These are phyloP conservation scores for Heritiera littoralis DNA, from an alignment of 345 rosid genomes.

Conservation along the genomic window DNA sequence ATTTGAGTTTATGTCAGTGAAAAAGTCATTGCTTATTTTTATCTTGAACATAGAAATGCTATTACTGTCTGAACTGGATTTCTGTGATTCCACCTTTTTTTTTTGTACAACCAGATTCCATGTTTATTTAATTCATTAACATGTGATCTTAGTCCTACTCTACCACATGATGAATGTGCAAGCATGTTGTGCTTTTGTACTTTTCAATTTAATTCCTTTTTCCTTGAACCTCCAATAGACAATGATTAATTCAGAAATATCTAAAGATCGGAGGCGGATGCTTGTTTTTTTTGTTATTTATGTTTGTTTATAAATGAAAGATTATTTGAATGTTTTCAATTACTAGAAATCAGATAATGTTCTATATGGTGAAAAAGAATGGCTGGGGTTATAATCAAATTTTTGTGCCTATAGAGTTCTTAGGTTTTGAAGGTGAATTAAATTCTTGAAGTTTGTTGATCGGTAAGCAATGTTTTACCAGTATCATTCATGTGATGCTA, in stretches of 20 bases:
- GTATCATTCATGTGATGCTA: not conserved
- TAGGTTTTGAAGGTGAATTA: not conserved
- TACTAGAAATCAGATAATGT: not conserved
- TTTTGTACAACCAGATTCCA: not conserved
- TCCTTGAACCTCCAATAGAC: not conserved
- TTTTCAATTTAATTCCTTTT: not conserved
- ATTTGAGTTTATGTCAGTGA: not conserved
- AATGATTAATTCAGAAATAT: not conserved
- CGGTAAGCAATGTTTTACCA: not conserved
- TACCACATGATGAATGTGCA: not conserved
- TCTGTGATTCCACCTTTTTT: not conserved
- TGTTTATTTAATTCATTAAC: not conserved
- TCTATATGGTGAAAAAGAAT: not conserved
- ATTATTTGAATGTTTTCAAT: not conserved
- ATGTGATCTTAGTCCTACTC: not conserved
- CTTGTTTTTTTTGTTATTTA: not conserved
- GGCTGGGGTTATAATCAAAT: not conserved
- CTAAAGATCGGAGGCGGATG: not conserved
- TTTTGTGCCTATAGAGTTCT: not conserved
- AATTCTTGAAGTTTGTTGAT: not conserved
- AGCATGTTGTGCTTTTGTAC: not conserved
- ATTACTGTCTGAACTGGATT: not conserved
- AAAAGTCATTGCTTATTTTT: not conserved
- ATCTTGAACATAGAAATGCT: not conserved
- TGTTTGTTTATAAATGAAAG: not conserved